Evolutionary conservation across 2,329 filamentous ascomycete genomes (phyloP), one percentile per base, ranked within the genome.

Genomic region (Byssochlamys sp.): DNA sequence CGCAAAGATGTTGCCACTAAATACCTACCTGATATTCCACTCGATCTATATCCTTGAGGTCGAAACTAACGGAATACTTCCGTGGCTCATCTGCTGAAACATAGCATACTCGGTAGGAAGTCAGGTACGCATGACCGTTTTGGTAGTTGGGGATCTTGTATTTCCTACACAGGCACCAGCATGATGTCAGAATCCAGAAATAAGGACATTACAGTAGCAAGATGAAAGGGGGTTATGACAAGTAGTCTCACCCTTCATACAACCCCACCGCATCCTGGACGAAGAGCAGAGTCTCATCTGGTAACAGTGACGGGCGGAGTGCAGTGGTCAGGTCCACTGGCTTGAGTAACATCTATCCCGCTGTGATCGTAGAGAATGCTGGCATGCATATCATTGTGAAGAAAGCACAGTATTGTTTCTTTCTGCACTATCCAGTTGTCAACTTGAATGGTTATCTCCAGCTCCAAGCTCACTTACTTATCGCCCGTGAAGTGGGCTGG

Each of bases 231-330:
- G 24, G 28, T 55, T 27, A 26, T 2, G 2, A 26, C 12, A 49
- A 35, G 60, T 51, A 39, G 28, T 78, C 85, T 77, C 81, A 95
- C 91, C 94, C 94, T 81, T 97, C 90, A 78, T 99, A 99, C 61
- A 99, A 81, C 65, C 94, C 94, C 67, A 99, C 91, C 73, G 90
- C 91, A 80, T 97, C 91, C 78, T 97, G 92, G 58, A 99, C 92
- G 77, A 96, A 97, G 59, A 99, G 82, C 56, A 97, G 81, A 65
- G 90, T 88, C 82, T 99, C 94, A 80, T 96, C 94, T 69, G 90
- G 88, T 64, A 95, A 83, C 72, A 96, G 88, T 60, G 87, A 88
- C 67, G 94, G 94, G 80, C 94, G 89, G 71, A 96, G 84, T 71
- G 94, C 94, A 78, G 92, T 96, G 58, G 94, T 99, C 69, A 99